Percentiles rank a stretch among this genome's conserved stretches.
phyloP scores from a whole-genome alignment of 2,329 filamentous ascomycete species.

The Botryotinia calthae region DNA sequence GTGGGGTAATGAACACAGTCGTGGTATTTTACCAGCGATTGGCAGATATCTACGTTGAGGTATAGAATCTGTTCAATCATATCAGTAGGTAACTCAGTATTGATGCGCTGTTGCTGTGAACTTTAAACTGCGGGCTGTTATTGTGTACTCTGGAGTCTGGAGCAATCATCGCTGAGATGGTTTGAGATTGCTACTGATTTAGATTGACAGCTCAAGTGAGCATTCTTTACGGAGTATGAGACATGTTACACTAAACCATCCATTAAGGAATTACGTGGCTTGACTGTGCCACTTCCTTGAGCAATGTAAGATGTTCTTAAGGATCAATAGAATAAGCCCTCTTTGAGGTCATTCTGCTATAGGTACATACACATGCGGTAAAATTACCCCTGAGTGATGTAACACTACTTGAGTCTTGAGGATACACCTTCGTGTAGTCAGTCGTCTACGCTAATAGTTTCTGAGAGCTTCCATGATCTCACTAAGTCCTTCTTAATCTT shows the following conservation, averaged over 20 bases:
- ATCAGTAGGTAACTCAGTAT: not conserved
- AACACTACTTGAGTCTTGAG: not conserved
- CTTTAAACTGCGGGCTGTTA: not conserved
- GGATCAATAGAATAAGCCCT: not conserved
- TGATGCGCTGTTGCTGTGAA: not conserved
- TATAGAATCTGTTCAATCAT: not conserved
- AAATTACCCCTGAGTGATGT: not conserved
- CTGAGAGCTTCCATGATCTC: slow-evolving; percentile 3
- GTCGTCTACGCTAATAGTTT: not conserved
- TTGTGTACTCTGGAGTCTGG: not conserved
- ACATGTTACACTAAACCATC: not conserved
- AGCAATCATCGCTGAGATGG: not conserved
- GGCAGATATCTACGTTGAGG: not conserved
- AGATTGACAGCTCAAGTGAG: slow-evolving; percentile 7
- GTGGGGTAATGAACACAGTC: not conserved
- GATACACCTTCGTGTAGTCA: not conserved
- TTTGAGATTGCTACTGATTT: not conserved
- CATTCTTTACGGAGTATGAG: not conserved
- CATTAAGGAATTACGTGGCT: not conserved
- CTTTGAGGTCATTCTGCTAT: not conserved
- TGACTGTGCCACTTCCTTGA: not conserved
- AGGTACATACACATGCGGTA: not conserved
- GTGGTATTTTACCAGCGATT: not conserved
- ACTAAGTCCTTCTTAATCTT: not conserved
- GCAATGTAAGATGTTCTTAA: not conserved